A percentile compares a stretch with the other conserved stretches of the same genome.
phyloP scores from a whole-genome alignment of 176 grass and related monocot species.

The Oryza longistaminata region DNA sequence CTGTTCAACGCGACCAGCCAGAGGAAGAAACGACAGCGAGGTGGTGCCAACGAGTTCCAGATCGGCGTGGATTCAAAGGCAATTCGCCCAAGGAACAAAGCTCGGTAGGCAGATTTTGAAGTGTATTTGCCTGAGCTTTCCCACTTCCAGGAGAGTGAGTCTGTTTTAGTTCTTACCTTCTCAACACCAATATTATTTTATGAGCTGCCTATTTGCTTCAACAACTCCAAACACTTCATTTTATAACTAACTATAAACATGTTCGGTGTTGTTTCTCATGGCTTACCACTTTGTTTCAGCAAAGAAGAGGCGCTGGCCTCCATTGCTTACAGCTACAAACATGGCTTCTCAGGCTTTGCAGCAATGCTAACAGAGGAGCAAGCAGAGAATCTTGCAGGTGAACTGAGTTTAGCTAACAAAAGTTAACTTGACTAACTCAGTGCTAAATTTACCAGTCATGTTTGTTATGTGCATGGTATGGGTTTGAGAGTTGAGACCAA shows the following conservation, averaged over 20 bases:
- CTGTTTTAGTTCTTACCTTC: no score
- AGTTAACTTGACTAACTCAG: not conserved
- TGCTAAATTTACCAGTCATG: not conserved
- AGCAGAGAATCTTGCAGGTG: conserved; percentile 33
- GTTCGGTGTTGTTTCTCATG: not conserved
- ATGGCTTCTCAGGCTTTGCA: conserved; percentile 70
- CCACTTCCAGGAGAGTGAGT: no score
- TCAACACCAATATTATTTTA: not conserved
- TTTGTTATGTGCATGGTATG: not conserved
- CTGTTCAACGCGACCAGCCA: no score
- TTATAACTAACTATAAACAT: no score
- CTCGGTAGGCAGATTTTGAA: no score
- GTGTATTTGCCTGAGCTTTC: no score
- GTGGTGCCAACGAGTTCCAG: no score
- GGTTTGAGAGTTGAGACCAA: no score
- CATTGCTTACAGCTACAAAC: conserved; percentile 66
- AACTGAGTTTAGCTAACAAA: not conserved
- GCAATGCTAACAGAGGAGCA: conserved; percentile 63
- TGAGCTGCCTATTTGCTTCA: not conserved
- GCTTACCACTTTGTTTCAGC: conserved; percentile 38
- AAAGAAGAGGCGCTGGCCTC: conserved; percentile 60
- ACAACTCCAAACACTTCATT: not conserved
- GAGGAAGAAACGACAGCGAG: no score
- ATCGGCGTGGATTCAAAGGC: no score
- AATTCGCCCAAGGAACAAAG: no score